Percentiles rank a stretch among this genome's conserved stretches.
phyloP scores from a whole-genome alignment of 176 grass and related monocot genomes.

The Musa itinerans region DNA sequence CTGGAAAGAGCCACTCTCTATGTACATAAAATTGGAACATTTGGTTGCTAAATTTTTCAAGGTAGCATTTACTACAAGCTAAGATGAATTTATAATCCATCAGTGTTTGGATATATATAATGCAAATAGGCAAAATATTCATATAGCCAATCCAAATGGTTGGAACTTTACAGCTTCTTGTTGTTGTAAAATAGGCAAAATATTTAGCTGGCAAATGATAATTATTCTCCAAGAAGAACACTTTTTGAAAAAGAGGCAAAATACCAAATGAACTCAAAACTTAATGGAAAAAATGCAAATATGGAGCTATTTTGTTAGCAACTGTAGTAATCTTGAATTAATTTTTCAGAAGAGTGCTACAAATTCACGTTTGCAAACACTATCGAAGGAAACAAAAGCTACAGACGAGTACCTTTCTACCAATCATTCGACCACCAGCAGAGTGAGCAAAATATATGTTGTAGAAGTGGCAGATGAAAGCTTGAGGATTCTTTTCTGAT shows the following conservation, averaged over 20 bases:
- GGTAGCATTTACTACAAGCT: background rate
- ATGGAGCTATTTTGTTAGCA: too few relatives aligned
- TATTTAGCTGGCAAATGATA: too few relatives aligned
- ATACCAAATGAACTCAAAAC: background rate
- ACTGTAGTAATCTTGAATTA: too few relatives aligned
- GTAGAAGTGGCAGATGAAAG: constrained; percentile 97
- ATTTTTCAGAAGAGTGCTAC: background rate
- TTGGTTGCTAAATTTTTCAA: background rate
- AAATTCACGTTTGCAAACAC: background rate
- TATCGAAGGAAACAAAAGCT: background rate
- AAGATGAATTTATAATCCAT: background rate
- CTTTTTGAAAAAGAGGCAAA: background rate
- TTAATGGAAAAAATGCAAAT: background rate
- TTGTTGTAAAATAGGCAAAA: too few relatives aligned
- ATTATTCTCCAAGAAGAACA: background rate
- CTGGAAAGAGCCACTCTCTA: background rate
- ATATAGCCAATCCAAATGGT: background rate
- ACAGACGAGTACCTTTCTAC: constrained; percentile 53
- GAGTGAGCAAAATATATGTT: constrained; percentile 91
- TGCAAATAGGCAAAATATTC: background rate
- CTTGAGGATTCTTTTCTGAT: constrained; percentile 70
- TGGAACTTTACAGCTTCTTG: too few relatives aligned
- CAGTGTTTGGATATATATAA: too few relatives aligned
- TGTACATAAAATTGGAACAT: background rate
- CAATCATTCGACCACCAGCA: constrained; percentile 93